A percentile compares a stretch with the other conserved stretches of the same genome.
phyloP scores from a whole-genome alignment of 2,329 filamentous ascomycete genomes.

The Pyrenophora graminea region DNA sequence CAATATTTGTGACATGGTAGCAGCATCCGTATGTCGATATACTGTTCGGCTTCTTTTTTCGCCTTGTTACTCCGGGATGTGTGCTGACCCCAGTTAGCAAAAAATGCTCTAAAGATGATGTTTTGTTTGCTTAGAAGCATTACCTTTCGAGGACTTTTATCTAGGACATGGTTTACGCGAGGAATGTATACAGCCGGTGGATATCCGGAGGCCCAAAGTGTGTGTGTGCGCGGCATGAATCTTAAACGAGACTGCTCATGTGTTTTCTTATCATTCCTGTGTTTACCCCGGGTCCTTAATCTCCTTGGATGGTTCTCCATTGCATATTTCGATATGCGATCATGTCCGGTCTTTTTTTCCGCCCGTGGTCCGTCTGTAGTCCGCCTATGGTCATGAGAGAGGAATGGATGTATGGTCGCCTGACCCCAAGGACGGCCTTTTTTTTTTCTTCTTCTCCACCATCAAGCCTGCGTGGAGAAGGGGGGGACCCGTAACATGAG shows the following conservation, averaged over 20 bases:
- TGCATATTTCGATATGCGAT: too few species aligned
- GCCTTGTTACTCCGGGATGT: background rate
- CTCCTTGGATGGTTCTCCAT: background rate
- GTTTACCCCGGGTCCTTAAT: constrained; percentile 1
- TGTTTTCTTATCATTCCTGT: background rate
- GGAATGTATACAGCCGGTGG: constrained; percentile 9
- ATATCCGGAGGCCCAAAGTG: constrained; percentile 3
- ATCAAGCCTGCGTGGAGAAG: too few species aligned
- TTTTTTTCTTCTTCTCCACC: too few species aligned
- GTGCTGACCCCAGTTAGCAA: constrained; percentile 9
- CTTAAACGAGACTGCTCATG: constrained; percentile 9
- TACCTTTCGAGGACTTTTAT: background rate
- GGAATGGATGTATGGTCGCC: too few species aligned
- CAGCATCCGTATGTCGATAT: constrained; percentile 1
- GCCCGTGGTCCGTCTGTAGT: too few species aligned
- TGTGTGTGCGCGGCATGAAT: constrained; percentile 3
- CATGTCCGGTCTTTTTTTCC: too few species aligned
- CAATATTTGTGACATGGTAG: constrained; percentile 4
- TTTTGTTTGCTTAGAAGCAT: constrained; percentile 1
- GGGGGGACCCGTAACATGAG: too few species aligned
- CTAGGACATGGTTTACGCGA: constrained; percentile 9
- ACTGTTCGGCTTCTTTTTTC: background rate
- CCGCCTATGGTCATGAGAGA: too few species aligned
- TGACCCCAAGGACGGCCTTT: too few species aligned
- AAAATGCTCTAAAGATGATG: background rate